Evolutionary conservation across 495 filamentous ascomycete genomes (phyloP), one percentile per base, ranked within the genome.

Genomic region (Amphirosellinia nigrospora): DNA sequence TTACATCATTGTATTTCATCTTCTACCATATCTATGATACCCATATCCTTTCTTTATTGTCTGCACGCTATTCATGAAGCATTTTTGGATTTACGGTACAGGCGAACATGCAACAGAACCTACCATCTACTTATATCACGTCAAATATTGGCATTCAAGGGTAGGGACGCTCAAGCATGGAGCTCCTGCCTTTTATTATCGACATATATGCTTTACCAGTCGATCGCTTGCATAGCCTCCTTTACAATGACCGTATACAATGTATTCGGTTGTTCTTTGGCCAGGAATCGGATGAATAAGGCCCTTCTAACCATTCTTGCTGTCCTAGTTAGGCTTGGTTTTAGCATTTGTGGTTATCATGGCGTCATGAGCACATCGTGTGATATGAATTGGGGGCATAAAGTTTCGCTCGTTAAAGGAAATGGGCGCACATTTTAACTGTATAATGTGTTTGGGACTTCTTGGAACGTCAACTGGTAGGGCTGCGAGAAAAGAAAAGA

Each of bases 31-130:
- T 64, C 53, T 65, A 68, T 66, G 76, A 78, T 78, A 78, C 76
- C 76, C 76, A 70, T 64, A 63, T 74, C 59, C 70, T 74, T 77
- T 77, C 36, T 48, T 72, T 60, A 58, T 74, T 76, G 70, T 69
- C 43, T 62, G 50, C 68, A 68, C 67, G 63, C 66, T 48, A 39
- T 55, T 69, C 50, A 75, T 58, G 71, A 72, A 73, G 72, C 72
- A 74, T 73, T 74, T 63, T 76, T 70, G 64, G 64, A 73, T 73
- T 67, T 75, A 70, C 43, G 26, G 66, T 69, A 64, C 50, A 62
- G n/a, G 43, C 64, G 61, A 66, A 38, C 65, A 58, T 64, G 53
- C 43, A 70, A 69, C 71, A 66, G 70, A 68, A 66, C 63, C 69
- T 65, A 66, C 67, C 45, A 72, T 72, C 68, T 71, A 69, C 32